phyloP scores from a whole-genome alignment of 306 rosid genomes.

The Crataegus laevigata region DNA sequence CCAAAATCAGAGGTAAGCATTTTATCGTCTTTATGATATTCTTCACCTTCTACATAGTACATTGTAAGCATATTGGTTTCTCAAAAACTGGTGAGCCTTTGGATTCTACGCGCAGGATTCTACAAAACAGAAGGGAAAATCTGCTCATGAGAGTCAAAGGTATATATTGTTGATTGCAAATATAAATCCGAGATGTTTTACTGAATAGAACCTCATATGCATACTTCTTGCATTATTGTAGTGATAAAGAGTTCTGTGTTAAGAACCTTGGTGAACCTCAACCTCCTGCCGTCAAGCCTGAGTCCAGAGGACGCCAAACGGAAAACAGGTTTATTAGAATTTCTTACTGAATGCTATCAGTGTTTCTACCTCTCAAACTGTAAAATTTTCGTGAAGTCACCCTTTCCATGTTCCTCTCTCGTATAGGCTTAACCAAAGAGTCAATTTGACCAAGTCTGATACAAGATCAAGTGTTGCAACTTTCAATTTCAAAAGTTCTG shows the following conservation, averaged over 20 bases:
- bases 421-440: slow-evolving; percentile 24
- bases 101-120: slow-evolving; percentile 34
- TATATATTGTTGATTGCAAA: slow-evolving; percentile 21
- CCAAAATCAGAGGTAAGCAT: slow-evolving; percentile 42
- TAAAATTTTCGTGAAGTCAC: background rate
- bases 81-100: background rate
- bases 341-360: slow-evolving; percentile 3
- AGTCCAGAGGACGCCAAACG: slow-evolving; percentile 29
- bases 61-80: background rate
- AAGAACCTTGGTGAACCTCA: slow-evolving; percentile 34
- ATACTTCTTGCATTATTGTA: slow-evolving; percentile 9
- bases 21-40: background rate
- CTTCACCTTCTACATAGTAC: background rate
- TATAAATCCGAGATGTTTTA: slow-evolving; percentile 5
- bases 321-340: slow-evolving; percentile 40
- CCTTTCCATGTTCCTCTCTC: background rate
- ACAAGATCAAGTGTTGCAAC: slow-evolving; percentile 28
- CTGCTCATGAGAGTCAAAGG: slow-evolving; percentile 36
- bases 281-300: slow-evolving; percentile 24
- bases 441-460: slow-evolving; percentile 30
- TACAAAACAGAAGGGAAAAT: slow-evolving; percentile 25
- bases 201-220: slow-evolving; percentile 16
- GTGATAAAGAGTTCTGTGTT: slow-evolving; percentile 27
- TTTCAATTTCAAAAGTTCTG: slow-evolving; percentile 45
- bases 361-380: background rate